phyloP scores from a whole-genome alignment of 2,329 filamentous ascomycete genomes.

The Fusarium proliferatum region DNA sequence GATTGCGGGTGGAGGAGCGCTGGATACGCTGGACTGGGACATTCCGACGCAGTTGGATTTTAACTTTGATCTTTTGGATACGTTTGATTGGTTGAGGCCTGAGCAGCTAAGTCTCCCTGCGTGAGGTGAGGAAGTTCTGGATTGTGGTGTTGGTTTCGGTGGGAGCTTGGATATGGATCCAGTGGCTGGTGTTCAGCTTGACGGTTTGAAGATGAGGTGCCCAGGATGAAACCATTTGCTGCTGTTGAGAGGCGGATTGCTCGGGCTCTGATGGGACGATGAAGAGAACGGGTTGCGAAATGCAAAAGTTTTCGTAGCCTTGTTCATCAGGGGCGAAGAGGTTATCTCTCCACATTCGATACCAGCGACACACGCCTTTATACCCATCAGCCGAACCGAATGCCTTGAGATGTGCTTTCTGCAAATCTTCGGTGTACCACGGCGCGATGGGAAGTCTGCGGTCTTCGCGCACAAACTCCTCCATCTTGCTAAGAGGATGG shows the following conservation, averaged over 20 bases:
- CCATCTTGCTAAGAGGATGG: slow-evolving; percentile 45
- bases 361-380: slow-evolving; percentile 47
- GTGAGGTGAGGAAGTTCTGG: slow-evolving; percentile 29
- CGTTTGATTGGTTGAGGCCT: slow-evolving; percentile 59
- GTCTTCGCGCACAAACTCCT: slow-evolving; percentile 42
- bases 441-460: slow-evolving; percentile 33
- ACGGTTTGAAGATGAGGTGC: slow-evolving; percentile 51
- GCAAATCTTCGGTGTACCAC: slow-evolving; percentile 44
- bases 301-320: slow-evolving; percentile 26
- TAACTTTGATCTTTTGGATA: slow-evolving; percentile 61
- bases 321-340: slow-evolving; percentile 43
- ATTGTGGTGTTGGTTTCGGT: slow-evolving; percentile 41
- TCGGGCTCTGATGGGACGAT: slow-evolving; percentile 34
- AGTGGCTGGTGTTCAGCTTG: slow-evolving; percentile 50
- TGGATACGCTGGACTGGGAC: slow-evolving; percentile 51
- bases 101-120: slow-evolving; percentile 10
- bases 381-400: slow-evolving; percentile 43
- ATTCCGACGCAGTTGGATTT: slow-evolving; percentile 50
- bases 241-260: slow-evolving; percentile 36
- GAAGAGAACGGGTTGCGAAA: slow-evolving; percentile 40
- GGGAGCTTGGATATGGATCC: slow-evolving; percentile 48
- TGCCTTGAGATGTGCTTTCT: slow-evolving; percentile 36
- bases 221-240: slow-evolving; percentile 45
- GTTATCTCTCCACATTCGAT: slow-evolving; percentile 48
- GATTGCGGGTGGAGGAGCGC: slow-evolving; percentile 33